These are phyloP conservation scores for Boletus sensibilis DNA, from an alignment of 768 basidiomycete species.

Conservation along the genomic window DNA sequence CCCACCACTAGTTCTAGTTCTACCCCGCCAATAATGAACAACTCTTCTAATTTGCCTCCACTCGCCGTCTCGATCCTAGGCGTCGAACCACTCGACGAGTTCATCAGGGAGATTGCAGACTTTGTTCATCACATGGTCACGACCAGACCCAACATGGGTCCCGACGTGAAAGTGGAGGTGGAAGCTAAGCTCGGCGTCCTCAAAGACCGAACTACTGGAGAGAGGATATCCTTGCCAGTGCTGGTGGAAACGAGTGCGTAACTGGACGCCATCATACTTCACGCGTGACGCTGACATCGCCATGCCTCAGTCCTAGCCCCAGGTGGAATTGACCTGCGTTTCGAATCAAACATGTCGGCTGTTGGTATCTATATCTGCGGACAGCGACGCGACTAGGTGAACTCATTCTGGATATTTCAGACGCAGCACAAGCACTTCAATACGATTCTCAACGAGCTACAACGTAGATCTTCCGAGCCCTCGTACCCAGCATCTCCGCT, in stretches of 20 bases:
- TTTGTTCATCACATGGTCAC: constrained; percentile 75
- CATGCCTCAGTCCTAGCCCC: constrained; percentile 60
- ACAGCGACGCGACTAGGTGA: constrained; percentile 3
- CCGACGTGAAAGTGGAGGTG: constrained; percentile 63
- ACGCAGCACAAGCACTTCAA: constrained; percentile 88
- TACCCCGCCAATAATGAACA: constrained; percentile 26
- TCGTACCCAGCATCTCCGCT: constrained; percentile 57
- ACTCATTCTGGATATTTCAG: constrained; percentile 40
- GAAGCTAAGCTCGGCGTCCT: constrained; percentile 89
- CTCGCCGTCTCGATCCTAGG: constrained; percentile 81
- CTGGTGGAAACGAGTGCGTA: constrained; percentile 81
- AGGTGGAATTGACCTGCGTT: constrained; percentile 61
- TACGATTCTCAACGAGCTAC: constrained; percentile 78
- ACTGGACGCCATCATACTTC: not conserved
- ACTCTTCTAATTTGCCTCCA: constrained; percentile 46
- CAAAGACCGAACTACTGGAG: constrained; percentile 52
- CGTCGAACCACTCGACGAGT: constrained; percentile 90
- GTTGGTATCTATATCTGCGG: constrained; percentile 45
- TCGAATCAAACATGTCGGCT: constrained; percentile 90
- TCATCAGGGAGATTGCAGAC: constrained; percentile 88
- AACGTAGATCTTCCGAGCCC: constrained; percentile 52
- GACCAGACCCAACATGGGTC: constrained; percentile 54
- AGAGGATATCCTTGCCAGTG: constrained; percentile 67
- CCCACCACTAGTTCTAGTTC: constrained; percentile 10
- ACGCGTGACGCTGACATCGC: constrained; percentile 3